phyloP scores from a whole-genome alignment of 805 yeast species.

The Candida oleophila region DNA sequence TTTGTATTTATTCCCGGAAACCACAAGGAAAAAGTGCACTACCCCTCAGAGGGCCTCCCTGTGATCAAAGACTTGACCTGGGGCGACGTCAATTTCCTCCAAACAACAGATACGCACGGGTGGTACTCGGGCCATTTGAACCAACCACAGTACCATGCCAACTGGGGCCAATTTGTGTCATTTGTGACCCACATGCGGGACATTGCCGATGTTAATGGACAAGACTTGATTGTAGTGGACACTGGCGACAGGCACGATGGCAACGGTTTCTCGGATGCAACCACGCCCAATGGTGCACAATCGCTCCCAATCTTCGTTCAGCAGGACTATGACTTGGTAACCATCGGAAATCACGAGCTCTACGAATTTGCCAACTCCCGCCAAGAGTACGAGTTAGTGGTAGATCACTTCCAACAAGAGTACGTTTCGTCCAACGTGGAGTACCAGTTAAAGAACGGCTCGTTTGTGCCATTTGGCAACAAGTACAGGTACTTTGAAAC shows the following conservation, averaged over 20 bases:
- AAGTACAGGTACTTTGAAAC: slow-evolving; percentile 67
- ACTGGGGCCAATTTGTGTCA: slow-evolving; percentile 90
- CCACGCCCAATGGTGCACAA: slow-evolving; percentile 65
- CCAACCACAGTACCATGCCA: slow-evolving; percentile 74
- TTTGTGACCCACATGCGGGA: slow-evolving; percentile 54
- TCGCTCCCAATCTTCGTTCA: slow-evolving; percentile 63
- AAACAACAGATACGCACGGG: slow-evolving; percentile 96
- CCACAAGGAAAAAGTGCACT: slow-evolving; percentile 2
- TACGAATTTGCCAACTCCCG: slow-evolving; percentile 63
- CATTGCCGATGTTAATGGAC: slow-evolving; percentile 42
- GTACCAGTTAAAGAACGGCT: slow-evolving; percentile 40
- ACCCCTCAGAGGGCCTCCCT: not conserved
- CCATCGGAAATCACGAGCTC: slow-evolving; percentile 90
- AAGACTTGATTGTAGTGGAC: slow-evolving; percentile 75
- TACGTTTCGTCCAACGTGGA: slow-evolving; percentile 77
- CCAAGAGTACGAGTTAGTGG: slow-evolving; percentile 64
- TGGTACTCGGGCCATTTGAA: slow-evolving; percentile 91
- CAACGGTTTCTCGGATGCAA: slow-evolving; percentile 82
- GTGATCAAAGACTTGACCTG: slow-evolving; percentile 52
- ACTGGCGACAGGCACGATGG: slow-evolving; percentile 96
- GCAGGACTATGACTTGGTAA: slow-evolving; percentile 71
- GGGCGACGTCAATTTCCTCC: slow-evolving; percentile 81
- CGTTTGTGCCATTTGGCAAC: slow-evolving; percentile 66
- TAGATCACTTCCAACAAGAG: slow-evolving; percentile 55
- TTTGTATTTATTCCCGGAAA: slow-evolving; percentile 3